Percentiles rank a stretch among this genome's conserved stretches.
These are phyloP conservation scores for Brassica juncea DNA, from an alignment of 345 rosid species.

Conservation along the genomic window DNA sequence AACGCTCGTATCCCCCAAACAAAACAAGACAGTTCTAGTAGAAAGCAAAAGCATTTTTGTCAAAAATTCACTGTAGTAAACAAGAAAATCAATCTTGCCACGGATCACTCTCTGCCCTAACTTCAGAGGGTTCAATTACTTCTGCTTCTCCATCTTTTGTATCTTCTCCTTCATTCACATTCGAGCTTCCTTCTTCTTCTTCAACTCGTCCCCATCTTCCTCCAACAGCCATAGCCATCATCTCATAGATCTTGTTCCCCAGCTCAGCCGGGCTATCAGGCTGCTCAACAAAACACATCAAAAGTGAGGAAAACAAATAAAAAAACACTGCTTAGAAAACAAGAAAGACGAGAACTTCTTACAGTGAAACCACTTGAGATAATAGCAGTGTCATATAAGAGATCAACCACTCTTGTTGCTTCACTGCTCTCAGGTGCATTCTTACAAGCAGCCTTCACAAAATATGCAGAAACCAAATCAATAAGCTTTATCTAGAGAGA, in stretches of 20 bases:
- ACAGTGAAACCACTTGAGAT: conserved; percentile 95
- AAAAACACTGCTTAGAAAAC: neutral
- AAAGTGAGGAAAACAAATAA: neutral
- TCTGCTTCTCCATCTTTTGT: conserved; percentile 46
- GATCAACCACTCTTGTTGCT: conserved; percentile 88
- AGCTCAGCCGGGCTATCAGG: conserved; percentile 94
- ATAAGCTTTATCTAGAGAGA: neutral
- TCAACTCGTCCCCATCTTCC: conserved; percentile 96
- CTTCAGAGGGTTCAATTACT: conserved; percentile 93
- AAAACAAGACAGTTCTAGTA: neutral
- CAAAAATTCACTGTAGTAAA: conserved; percentile 13
- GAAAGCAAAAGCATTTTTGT: neutral
- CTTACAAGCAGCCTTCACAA: conserved; percentile 88
- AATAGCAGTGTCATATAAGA: conserved; percentile 84
- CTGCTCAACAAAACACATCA: conserved; percentile 43
- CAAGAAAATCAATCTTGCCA: conserved; percentile 57
- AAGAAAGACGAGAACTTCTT: conserved; percentile 31
- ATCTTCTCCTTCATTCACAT: conserved; percentile 20
- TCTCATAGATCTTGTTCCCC: conserved; percentile 94
- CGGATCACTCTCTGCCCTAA: conserved; percentile 81
- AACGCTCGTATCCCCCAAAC: neutral
- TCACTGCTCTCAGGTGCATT: conserved; percentile 78
- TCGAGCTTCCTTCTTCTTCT: conserved; percentile 38
- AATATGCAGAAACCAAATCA: neutral
- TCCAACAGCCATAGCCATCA: conserved; percentile 98